A percentile compares a stretch with the other conserved stretches of the same genome.
phyloP scores from a whole-genome alignment of 176 grass and related monocot genomes.

The Oryza officinalis region DNA sequence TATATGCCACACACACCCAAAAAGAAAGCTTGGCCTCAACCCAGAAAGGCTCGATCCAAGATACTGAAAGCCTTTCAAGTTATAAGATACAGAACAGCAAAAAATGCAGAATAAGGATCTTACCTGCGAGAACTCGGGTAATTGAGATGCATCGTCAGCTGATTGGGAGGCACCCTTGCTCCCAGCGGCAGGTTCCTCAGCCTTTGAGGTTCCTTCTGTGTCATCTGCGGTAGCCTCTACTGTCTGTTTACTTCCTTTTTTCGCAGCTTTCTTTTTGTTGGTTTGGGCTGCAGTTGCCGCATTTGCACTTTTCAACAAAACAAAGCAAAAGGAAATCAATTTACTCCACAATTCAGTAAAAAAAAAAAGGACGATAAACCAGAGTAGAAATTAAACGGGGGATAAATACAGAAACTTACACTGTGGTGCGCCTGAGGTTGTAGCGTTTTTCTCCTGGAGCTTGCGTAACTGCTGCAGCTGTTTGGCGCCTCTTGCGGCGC shows the following conservation, averaged over 20 bases:
- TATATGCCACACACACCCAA: not conserved
- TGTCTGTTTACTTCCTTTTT: constrained; percentile 41
- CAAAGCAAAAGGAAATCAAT: constrained; percentile 25
- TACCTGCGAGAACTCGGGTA: constrained; percentile 64
- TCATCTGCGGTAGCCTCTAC: constrained; percentile 38
- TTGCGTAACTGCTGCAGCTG: constrained; percentile 32
- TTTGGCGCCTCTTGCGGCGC: constrained; percentile 72
- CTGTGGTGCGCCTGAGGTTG: constrained; percentile 72
- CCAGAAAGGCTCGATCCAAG: not conserved
- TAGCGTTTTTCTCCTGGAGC: constrained; percentile 69
- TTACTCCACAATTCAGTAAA: constrained; percentile 16
- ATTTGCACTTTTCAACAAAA: constrained; percentile 43
- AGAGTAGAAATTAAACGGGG: constrained; percentile 20
- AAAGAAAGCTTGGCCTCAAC: not conserved
- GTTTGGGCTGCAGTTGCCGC: constrained; percentile 6
- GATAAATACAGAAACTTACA: constrained; percentile 53
- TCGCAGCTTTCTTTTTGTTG: constrained; percentile 49
- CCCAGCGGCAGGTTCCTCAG: constrained; percentile 37
- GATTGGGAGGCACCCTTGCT: constrained; percentile 43
- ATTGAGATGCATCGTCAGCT: constrained; percentile 43
- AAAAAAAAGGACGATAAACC: constrained; percentile 1
- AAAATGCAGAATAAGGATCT: constrained; percentile 7
- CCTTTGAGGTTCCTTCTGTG: constrained; percentile 73
- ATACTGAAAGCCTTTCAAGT: not conserved
- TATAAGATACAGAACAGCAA: not conserved